Evolutionary conservation across 306 rosid genomes (phyloP).

Genomic region (Myrica gale): DNA sequence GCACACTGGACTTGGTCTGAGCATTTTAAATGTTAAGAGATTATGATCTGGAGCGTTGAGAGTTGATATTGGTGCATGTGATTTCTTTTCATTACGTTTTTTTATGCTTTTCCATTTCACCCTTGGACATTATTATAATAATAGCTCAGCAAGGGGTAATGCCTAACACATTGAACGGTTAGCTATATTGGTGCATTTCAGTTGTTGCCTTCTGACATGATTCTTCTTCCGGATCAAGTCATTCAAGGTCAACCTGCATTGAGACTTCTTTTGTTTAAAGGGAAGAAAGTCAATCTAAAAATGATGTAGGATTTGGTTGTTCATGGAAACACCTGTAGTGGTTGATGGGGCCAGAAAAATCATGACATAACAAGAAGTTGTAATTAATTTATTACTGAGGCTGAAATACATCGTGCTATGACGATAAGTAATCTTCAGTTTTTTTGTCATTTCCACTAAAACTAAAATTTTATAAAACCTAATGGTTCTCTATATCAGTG

Average conservation of each 20-base stretch:
- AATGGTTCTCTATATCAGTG: background rate
- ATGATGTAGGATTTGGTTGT: background rate
- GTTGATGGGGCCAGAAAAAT: background rate
- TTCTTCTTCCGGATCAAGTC: background rate
- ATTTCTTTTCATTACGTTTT: background rate
- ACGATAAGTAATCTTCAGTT: background rate
- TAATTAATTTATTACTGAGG: background rate
- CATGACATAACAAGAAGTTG: background rate
- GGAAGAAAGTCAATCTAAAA: background rate
- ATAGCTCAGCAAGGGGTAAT: background rate
- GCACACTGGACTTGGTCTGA: background rate
- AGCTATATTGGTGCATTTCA: background rate
- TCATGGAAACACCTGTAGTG: background rate
- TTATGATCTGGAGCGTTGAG: background rate
- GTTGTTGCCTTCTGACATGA: background rate
- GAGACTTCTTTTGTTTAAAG: background rate
- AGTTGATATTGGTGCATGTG: background rate
- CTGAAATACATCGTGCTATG: background rate
- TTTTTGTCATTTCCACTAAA: background rate
- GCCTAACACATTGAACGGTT: background rate
- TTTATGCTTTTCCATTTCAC: background rate
- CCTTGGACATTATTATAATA: background rate
- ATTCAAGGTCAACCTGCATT: background rate
- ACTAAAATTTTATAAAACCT: background rate
- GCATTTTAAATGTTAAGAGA: background rate